Evolutionary conservation across 208 protist genomes (phyloP).

Genomic region (Leishmania tropica): DNA sequence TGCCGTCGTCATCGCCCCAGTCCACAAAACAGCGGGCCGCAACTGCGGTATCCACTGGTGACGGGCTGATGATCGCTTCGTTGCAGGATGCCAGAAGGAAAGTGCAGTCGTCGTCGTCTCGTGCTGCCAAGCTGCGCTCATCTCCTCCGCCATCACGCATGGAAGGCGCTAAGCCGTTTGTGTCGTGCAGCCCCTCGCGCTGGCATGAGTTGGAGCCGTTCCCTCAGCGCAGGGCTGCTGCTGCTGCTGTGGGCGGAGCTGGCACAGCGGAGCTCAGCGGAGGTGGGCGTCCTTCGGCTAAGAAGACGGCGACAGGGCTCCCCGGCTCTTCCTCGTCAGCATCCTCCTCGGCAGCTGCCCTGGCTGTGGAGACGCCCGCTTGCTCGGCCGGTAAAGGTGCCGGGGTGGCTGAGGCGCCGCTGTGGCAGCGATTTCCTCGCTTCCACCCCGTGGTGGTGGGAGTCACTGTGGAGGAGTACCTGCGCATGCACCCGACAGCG

Average conservation of each 20-base stretch:
- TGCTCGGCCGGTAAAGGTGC: not conserved
- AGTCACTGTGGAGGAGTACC: slow-evolving; percentile 16
- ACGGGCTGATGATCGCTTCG: not conserved
- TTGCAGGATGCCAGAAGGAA: not conserved
- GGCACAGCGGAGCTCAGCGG: not conserved
- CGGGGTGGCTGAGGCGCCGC: not conserved
- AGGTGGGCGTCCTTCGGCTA: not conserved
- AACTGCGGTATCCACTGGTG: too few relatives aligned
- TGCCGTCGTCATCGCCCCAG: not conserved
- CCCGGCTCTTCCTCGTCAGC: not conserved
- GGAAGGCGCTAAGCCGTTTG: slow-evolving; percentile 18
- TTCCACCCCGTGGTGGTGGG: slow-evolving; percentile 23
- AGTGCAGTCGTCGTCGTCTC: too few relatives aligned
- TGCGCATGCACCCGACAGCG: slow-evolving; percentile 5
- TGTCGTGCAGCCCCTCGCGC: slow-evolving; percentile 24
- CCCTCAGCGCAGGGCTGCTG: slow-evolving; percentile 10
- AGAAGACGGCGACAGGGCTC: not conserved
- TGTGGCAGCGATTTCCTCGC: not conserved
- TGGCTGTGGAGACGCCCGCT: not conserved
- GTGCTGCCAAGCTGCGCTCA: not conserved
- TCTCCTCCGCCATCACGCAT: not conserved
- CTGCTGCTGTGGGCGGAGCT: not conserved
- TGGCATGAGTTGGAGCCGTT: slow-evolving; percentile 26
- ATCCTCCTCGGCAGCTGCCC: not conserved
- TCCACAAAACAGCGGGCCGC: not conserved